Evolutionary conservation across 192 early-diverging fungal genomes (phyloP).

Genomic region (Coemansia sp.): DNA sequence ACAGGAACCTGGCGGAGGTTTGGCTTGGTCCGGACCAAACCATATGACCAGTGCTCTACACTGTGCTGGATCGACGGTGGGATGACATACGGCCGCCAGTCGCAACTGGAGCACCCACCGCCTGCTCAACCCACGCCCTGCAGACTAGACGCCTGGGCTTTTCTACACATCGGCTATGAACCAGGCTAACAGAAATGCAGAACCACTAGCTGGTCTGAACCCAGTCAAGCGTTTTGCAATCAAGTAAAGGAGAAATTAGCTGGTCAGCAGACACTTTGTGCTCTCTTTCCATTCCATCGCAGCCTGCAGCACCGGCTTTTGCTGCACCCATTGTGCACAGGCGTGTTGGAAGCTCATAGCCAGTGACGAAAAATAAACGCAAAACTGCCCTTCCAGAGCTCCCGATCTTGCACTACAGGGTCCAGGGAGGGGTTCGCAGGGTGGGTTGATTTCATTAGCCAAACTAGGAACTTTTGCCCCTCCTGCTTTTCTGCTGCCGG

Average conservation of each 20-base stretch:
- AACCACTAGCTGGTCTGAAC: not conserved
- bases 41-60: not conserved
- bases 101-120: too few relatives aligned
- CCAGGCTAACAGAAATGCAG: not conserved
- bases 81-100: not conserved
- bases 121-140: too few relatives aligned
- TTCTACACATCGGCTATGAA: not conserved
- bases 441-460: slow-evolving; percentile 14
- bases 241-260: not conserved
- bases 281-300: not conserved
- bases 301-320: slow-evolving; percentile 6
- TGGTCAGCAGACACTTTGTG: not conserved
- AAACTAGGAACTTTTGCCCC: not conserved
- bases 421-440: slow-evolving; percentile 1
- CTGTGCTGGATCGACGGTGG: not conserved
- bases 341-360: not conserved
- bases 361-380: slow-evolving; percentile 7
- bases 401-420: slow-evolving; percentile 8
- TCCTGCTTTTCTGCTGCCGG: not conserved
- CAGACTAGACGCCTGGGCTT: not conserved
- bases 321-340: not conserved
- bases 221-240: not conserved
- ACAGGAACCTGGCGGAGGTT: not conserved
- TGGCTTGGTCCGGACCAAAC: not conserved
- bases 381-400: not conserved